Evolutionary conservation across 257 asterid genomes (phyloP).

Genomic region (Nicotiana obtusifolia): DNA sequence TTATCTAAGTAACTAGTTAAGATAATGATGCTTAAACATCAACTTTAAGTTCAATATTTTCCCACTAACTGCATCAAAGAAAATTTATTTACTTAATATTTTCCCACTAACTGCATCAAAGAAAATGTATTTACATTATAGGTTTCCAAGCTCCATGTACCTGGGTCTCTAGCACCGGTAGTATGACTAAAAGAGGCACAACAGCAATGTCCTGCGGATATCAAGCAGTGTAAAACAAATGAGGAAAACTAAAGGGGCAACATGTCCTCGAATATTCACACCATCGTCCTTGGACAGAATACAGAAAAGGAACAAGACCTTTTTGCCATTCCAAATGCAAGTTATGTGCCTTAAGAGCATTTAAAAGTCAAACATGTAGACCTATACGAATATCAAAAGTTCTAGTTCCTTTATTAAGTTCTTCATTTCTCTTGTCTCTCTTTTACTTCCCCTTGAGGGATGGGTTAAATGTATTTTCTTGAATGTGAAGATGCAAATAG

Average conservation of each 20-base stretch:
- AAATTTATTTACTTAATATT: neutral
- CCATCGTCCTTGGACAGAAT: neutral
- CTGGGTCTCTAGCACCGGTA: conserved; percentile 98
- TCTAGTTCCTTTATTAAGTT: neutral
- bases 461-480: neutral
- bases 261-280: neutral
- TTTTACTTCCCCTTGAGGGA: neutral
- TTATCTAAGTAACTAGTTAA: neutral
- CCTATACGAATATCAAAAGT: neutral
- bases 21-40: neutral
- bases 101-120: neutral
- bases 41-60: neutral
- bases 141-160: conserved; percentile 32
- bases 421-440: neutral
- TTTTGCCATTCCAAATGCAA: neutral
- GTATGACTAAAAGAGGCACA: conserved; percentile 94
- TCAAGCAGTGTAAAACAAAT: conserved; percentile 32
- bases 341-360: neutral
- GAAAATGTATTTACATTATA: conserved; percentile 13
- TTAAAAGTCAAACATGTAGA: neutral
- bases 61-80: neutral
- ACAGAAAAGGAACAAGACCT: neutral
- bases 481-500: conserved; percentile 3
- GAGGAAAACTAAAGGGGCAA: neutral
- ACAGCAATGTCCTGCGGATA: conserved; percentile 94